Conservation (phyloP, 352 stramenopile genomes). For the Pythium vanterpoolii region DNA sequence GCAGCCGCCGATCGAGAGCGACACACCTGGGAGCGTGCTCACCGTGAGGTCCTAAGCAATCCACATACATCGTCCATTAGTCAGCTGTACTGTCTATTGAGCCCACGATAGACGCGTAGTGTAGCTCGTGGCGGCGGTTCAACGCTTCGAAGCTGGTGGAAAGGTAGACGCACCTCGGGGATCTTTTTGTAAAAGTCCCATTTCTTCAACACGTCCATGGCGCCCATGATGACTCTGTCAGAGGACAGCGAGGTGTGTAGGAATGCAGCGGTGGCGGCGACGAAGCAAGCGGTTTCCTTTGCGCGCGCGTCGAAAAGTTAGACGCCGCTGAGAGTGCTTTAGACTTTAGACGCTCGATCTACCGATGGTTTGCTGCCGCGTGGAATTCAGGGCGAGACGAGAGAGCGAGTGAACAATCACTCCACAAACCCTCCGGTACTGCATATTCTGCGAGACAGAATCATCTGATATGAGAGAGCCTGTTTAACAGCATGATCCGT, state of each 20-base stretch:
- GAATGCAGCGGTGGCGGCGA: neutral
- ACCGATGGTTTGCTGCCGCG: conserved; percentile 4
- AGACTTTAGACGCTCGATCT: conserved; percentile 4
- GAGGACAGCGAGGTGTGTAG: neutral
- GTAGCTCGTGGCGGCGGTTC: neutral
- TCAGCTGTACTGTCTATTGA: conserved; percentile 8
- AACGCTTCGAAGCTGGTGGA: neutral
- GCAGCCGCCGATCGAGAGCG: conserved; percentile 74
- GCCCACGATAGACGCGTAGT: neutral
- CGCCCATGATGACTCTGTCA: conserved; percentile 46
- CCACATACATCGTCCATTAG: conserved; percentile 4
- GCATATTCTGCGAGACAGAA: neutral
- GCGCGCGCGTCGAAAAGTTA: neutral
- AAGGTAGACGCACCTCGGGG: conserved; percentile 52
- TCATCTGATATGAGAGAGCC: neutral
- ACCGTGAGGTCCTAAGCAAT: conserved; percentile 74
- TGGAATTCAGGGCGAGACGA: neutral
- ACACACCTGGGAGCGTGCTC: conserved; percentile 81
- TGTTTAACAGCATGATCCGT: neutral
- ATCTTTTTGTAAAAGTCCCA: conserved; percentile 93
- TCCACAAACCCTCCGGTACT: neutral
- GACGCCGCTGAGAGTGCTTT: conserved; percentile 1
- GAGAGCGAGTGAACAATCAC: conserved; percentile 1
- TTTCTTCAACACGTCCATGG: conserved; percentile 88
- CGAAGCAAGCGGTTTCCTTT: no score